Base-by-base conservation (phyloP, 768 basidiomycete genomes). In the Rhizopogon salebrosus region DNA sequence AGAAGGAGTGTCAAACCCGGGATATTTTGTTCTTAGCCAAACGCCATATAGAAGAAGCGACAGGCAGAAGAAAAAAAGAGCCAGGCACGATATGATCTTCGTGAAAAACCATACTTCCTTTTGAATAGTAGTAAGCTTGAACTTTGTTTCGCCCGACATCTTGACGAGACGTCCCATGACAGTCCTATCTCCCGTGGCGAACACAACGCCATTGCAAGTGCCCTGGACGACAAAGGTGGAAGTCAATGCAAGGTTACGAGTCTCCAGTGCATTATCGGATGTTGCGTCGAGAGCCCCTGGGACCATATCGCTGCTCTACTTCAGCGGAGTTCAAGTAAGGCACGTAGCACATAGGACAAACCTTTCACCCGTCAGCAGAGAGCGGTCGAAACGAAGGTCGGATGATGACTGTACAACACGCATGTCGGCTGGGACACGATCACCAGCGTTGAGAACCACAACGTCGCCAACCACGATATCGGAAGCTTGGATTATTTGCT, bases 381-480 rank as follows among this genome's bases (percentile, higher is more conserved):
- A 78, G 27, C 83, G 72, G 57, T 87, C 85, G 42, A 85, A 80
- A 51, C 75, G 75, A 36, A 85, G 65, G 60, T 87, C 85, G 3
- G 75, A 67, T 20, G 77, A 79, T 22, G 75, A 75, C 4, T 81
- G 72, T 34, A 87, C 74, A n/a, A 89, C 70, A 45, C 82, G 77
- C 14, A 89, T 53, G 60, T 89, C 87, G 4, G 87, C 86, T 0
- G 87, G 87, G 2, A 88, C 77, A 14, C 85, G 82, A 60, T 83
- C 80, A 23, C 87, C 87, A 52, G 87, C 77, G 23, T 69, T 69
- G 60, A 89, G 77, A 1, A 74, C 71, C 49, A 87, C 77, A 26
- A 89, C 64, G 60, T 89, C 87, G 13, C 87, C 87, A 0, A 80
- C 79, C 6, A 88, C 82, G 36, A 86, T 78, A 39, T 83, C 76